A percentile compares a stretch with the other conserved stretches of the same genome.
These are phyloP conservation scores for Fraxinus anomala DNA, from an alignment of 257 asterid genomes.

Conservation along the genomic window DNA sequence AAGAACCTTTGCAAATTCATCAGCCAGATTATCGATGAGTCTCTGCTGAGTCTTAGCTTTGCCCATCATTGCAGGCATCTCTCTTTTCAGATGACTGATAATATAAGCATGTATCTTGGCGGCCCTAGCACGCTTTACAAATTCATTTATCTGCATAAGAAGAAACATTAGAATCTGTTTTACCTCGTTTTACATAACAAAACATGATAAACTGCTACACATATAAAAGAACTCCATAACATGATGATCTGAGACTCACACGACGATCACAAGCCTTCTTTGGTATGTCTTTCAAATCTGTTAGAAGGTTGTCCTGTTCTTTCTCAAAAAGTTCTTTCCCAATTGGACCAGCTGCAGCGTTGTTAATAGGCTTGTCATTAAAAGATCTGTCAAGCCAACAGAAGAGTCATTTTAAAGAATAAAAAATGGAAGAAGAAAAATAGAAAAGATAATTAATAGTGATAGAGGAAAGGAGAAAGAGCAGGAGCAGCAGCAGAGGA, in stretches of 20 bases:
- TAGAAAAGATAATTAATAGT: not conserved
- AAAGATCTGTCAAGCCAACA: constrained; percentile 57
- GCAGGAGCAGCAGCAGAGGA: not conserved
- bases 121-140: constrained; percentile 93
- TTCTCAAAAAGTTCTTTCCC: constrained; percentile 86
- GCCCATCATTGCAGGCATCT: constrained; percentile 99
- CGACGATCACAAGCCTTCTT: constrained; percentile 98
- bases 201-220: not conserved
- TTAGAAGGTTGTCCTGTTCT: constrained; percentile 85
- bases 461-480: not conserved
- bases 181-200: not conserved
- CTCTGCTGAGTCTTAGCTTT: constrained; percentile 89
- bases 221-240: not conserved
- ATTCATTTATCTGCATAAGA: constrained; percentile 77
- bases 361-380: constrained; percentile 83
- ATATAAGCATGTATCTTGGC: constrained; percentile 95
- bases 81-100: constrained; percentile 77
- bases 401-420: constrained; percentile 1
- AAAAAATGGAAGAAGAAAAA: constrained; percentile 4
- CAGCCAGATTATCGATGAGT: constrained; percentile 72
- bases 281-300: constrained; percentile 80
- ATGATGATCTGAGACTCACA: constrained; percentile 40
- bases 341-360: constrained; percentile 70
- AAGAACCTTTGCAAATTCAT: constrained; percentile 77
- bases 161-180: not conserved